A percentile compares a stretch with the other conserved stretches of the same genome.
These are phyloP conservation scores for Sistotremastrum niveocremeum DNA, from an alignment of 768 basidiomycete species.

Conservation along the genomic window DNA sequence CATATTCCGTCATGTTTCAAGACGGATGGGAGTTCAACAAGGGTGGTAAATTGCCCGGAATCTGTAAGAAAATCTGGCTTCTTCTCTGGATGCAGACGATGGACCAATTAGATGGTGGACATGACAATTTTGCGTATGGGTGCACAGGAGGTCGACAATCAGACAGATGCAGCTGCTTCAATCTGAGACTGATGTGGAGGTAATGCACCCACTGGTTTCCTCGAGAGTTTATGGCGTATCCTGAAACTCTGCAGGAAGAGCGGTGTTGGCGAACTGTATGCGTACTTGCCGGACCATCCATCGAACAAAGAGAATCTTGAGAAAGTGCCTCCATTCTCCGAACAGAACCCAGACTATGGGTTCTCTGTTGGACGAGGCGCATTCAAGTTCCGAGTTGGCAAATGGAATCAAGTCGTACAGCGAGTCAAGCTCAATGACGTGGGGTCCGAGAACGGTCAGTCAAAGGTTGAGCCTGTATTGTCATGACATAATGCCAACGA, in stretches of 20 bases:
- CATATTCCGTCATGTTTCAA: conserved; percentile 55
- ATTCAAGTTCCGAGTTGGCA: conserved; percentile 36
- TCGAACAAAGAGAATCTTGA: conserved; percentile 30
- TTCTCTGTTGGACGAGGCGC: conserved; percentile 55
- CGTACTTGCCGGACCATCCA: conserved; percentile 44
- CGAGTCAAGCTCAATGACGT: conserved; percentile 57
- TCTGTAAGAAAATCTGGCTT: conserved; percentile 33
- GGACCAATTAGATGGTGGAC: conserved; percentile 36
- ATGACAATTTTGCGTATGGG: conserved; percentile 41
- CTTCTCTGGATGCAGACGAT: not conserved
- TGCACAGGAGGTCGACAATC: conserved; percentile 59
- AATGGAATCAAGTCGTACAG: conserved; percentile 51
- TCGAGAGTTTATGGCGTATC: not conserved
- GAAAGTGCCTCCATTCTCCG: conserved; percentile 34
- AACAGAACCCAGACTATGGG: conserved; percentile 44
- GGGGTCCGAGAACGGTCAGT: conserved; percentile 42
- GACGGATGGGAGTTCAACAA: conserved; percentile 53
- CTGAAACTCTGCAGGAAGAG: conserved; percentile 24
- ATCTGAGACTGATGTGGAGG: conserved; percentile 68
- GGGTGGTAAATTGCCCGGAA: conserved; percentile 66
- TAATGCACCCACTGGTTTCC: conserved; percentile 12
- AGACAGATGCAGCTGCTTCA: conserved; percentile 52
- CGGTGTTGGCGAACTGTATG: conserved; percentile 51
- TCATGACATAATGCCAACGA: not conserved
- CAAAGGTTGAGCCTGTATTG: conserved; percentile 5